Evolutionary conservation across 1,284 basidiomycete species (phyloP).

Genomic region (Vanrija humicola): DNA sequence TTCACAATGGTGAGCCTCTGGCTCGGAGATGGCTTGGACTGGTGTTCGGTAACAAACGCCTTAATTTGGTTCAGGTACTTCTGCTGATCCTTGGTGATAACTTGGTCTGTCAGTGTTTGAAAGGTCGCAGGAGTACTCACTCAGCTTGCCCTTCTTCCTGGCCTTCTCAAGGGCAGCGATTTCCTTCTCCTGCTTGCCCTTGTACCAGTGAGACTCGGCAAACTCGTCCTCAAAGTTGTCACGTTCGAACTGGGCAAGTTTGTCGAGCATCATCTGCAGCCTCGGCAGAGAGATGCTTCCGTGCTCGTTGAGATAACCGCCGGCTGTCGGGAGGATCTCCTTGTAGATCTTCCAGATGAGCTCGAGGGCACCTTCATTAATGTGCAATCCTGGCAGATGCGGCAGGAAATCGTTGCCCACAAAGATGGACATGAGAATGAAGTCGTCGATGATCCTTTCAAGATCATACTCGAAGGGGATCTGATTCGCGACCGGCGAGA

Average conservation of each 20-base stretch:
- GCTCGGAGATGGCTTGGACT: slow-evolving; percentile 51
- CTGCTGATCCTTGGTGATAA: slow-evolving; percentile 67
- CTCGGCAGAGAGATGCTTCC: slow-evolving; percentile 77
- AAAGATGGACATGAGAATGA: slow-evolving; percentile 92
- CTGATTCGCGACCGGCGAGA: slow-evolving; percentile 57
- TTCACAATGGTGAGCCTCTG: slow-evolving; percentile 65
- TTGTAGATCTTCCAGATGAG: slow-evolving; percentile 93
- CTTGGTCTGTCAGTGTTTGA: slow-evolving; percentile 48
- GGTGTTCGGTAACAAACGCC: slow-evolving; percentile 61
- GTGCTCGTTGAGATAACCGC: slow-evolving; percentile 89
- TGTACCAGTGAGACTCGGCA: slow-evolving; percentile 81
- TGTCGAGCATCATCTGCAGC: slow-evolving; percentile 80
- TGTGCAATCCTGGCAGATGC: slow-evolving; percentile 92
- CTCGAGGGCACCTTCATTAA: slow-evolving; percentile 94
- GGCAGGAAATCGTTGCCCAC: slow-evolving; percentile 97
- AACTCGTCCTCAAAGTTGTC: slow-evolving; percentile 89
- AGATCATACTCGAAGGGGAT: slow-evolving; percentile 72
- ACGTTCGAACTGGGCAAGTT: slow-evolving; percentile 81
- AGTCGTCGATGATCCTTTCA: slow-evolving; percentile 95
- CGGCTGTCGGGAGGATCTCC: slow-evolving; percentile 73
- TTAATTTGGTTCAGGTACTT: slow-evolving; percentile 72
- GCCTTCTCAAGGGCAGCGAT: slow-evolving; percentile 54
- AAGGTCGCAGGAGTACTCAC: slow-evolving; percentile 17
- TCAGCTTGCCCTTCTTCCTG: slow-evolving; percentile 44
- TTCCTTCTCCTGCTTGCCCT: slow-evolving; percentile 77